Percentiles rank a stretch among this genome's conserved stretches.
Evolutionary conservation across 331 rosid genomes (phyloP).

Genomic region (Acacia concinna): DNA sequence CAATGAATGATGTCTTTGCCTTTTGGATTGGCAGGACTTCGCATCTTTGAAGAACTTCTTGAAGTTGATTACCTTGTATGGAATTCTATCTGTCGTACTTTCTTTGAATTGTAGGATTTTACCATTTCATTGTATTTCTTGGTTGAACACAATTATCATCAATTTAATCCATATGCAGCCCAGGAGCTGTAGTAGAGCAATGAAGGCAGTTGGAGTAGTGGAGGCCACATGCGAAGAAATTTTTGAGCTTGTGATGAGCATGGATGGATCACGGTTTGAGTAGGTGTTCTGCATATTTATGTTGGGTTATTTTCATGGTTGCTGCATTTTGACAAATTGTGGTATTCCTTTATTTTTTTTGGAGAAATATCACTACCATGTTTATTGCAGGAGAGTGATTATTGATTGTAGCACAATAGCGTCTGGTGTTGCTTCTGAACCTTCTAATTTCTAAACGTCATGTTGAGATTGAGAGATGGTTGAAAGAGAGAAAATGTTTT

Average conservation of each 20-base stretch:
- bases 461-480: neutral
- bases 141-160: slow-evolving; percentile 38
- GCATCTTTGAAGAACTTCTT: slow-evolving; percentile 89
- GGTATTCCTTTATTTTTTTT: slow-evolving; percentile 19
- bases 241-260: slow-evolving; percentile 99
- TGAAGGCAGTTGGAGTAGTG: slow-evolving; percentile 99
- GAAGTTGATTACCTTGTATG: slow-evolving; percentile 98
- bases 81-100: slow-evolving; percentile 27
- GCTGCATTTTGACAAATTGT: slow-evolving; percentile 16
- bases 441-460: neutral
- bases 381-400: slow-evolving; percentile 1
- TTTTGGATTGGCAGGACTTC: slow-evolving; percentile 72
- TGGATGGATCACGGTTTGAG: slow-evolving; percentile 99
- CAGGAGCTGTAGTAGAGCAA: slow-evolving; percentile 96
- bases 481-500: neutral
- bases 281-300: slow-evolving; percentile 64
- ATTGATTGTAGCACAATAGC: slow-evolving; percentile 17
- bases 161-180: slow-evolving; percentile 67
- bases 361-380: slow-evolving; percentile 11
- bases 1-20: slow-evolving; percentile 11
- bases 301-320: slow-evolving; percentile 10
- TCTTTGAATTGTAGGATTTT: slow-evolving; percentile 25
- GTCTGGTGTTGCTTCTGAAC: slow-evolving; percentile 15
- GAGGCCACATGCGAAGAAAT: slow-evolving; percentile 97
- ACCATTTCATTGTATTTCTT: slow-evolving; percentile 17